Evolutionary conservation across 73 alveolate genomes (phyloP).

Genomic region (Paramecium sexaurelia): DNA sequence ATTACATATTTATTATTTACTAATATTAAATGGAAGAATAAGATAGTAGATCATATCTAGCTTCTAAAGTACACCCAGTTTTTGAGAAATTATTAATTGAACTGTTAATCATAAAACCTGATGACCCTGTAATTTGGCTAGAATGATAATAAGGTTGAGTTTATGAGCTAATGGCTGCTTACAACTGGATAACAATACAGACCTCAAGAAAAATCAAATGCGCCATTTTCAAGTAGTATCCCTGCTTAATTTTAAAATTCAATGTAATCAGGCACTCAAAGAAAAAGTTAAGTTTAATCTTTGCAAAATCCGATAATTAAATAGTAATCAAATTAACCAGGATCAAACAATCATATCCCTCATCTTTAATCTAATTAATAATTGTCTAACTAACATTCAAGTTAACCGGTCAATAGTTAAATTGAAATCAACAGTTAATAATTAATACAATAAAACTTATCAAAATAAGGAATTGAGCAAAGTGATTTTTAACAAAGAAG

Average conservation of each 20-base stretch:
- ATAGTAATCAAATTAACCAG: neutral
- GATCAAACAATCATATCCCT: neutral
- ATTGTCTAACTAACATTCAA: neutral
- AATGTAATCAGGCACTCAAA: neutral
- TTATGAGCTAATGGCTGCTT: constrained; percentile 23
- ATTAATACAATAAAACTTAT: neutral
- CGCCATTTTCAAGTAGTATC: neutral
- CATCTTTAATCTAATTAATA: neutral
- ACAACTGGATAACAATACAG: constrained; percentile 24
- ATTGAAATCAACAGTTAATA: neutral
- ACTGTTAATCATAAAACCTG: neutral
- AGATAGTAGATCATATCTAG: neutral
- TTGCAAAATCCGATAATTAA: neutral
- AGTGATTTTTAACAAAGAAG: neutral
- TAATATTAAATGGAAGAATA: neutral
- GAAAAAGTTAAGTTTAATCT: neutral
- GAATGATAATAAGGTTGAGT: constrained; percentile 29
- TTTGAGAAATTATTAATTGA: constrained; percentile 32
- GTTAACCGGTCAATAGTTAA: neutral
- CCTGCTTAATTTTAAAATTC: neutral
- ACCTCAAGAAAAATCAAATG: constrained; percentile 8
- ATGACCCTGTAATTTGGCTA: constrained; percentile 39
- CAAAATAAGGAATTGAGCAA: neutral
- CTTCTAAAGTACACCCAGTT: neutral
- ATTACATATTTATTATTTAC: neutral